A percentile compares a stretch with the other conserved stretches of the same genome.
Conservation (phyloP, 108 stramenopile genomes). For the Asterionellopsis glacialis region DNA sequence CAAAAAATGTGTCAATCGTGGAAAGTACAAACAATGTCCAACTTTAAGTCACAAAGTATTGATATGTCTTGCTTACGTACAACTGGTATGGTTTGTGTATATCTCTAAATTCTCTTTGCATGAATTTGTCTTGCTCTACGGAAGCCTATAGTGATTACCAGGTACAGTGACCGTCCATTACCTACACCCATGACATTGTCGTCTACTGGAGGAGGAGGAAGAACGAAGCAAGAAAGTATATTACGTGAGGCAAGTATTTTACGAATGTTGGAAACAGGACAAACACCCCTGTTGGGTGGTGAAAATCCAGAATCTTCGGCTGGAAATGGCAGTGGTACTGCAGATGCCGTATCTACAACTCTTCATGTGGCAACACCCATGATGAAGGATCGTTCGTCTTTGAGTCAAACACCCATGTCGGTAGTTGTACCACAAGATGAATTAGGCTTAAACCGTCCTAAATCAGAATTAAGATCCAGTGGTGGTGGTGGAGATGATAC, state of each 20-base stretch:
- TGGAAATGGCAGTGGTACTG: conserved; percentile 50
- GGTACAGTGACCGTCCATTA: conserved; percentile 79
- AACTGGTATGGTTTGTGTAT: no score
- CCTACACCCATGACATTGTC: conserved; percentile 90
- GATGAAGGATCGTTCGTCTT: not conserved
- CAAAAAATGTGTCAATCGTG: no score
- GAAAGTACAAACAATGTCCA: no score
- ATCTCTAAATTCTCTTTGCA: no score
- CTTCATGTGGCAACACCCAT: not conserved
- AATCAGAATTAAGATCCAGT: conserved; percentile 47
- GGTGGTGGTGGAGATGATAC: conserved; percentile 15
- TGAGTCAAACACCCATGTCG: conserved; percentile 8
- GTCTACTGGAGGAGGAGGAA: conserved; percentile 18
- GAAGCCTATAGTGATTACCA: no score
- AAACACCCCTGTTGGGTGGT: conserved; percentile 88
- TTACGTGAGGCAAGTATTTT: conserved; percentile 86
- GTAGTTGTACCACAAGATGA: conserved; percentile 67
- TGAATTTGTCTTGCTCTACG: no score
- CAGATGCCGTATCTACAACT: conserved; percentile 11
- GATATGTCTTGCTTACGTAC: no score
- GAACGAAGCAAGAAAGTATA: conserved; percentile 33
- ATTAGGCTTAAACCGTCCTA: conserved; percentile 81
- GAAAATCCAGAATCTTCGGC: conserved; percentile 48
- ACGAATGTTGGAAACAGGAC: conserved; percentile 60
- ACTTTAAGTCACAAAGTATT: no score